Conservation (phyloP, 139 green algal genomes). For the Diplosphaera chodatii region DNA sequence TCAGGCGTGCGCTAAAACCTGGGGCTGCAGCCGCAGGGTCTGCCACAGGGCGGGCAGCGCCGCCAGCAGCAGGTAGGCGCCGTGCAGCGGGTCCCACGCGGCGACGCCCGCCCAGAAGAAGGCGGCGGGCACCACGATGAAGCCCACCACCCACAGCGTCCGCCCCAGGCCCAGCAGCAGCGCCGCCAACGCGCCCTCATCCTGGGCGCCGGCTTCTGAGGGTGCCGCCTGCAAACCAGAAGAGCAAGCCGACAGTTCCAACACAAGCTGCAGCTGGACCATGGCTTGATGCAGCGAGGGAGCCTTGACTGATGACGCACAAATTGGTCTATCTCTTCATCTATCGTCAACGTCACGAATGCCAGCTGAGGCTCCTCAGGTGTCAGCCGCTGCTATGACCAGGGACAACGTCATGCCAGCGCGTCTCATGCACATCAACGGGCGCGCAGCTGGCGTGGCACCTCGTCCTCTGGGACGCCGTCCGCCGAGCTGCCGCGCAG, state of each 20-base stretch:
- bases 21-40: slow-evolving; percentile 16
- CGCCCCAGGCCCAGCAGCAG: slow-evolving; percentile 9
- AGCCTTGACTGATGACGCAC: no score
- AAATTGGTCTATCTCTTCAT: no score
- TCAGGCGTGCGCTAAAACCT: background rate
- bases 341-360: no score
- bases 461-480: background rate
- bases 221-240: no score
- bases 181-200: slow-evolving; percentile 7
- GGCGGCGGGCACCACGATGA: slow-evolving; percentile 15
- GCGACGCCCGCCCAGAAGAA: slow-evolving; percentile 17
- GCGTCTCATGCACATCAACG: no score
- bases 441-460: no score
- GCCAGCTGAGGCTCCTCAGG: no score
- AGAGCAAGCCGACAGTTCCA: no score
- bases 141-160: slow-evolving; percentile 11
- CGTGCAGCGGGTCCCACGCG: slow-evolving; percentile 18
- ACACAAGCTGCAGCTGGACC: no score
- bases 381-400: no score
- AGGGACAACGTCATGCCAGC: no score
- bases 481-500: background rate
- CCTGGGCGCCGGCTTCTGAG: background rate
- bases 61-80: slow-evolving; percentile 22
- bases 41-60: slow-evolving; percentile 2
- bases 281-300: no score